Conservation (phyloP, 768 basidiomycete genomes). For the Tricholoma hemisulphureum region DNA sequence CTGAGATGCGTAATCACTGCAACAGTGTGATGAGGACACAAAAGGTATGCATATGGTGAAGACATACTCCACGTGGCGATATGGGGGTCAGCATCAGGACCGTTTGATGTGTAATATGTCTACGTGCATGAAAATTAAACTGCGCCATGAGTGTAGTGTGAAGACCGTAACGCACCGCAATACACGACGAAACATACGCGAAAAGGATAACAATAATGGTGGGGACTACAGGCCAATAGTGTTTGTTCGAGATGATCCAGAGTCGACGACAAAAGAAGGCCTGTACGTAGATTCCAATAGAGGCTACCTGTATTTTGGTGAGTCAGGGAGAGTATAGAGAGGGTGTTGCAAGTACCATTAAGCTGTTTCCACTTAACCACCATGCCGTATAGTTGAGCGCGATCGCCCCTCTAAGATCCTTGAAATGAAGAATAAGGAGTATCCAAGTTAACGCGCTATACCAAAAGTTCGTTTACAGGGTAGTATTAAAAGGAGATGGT, state of each 20-base stretch:
- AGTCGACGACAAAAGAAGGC: slow-evolving; percentile 31
- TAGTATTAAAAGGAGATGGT: not conserved
- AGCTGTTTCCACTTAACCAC: slow-evolving; percentile 30
- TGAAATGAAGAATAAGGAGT: slow-evolving; percentile 25
- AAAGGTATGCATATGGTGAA: not conserved
- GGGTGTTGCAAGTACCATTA: slow-evolving; percentile 22
- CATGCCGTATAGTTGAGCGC: slow-evolving; percentile 29
- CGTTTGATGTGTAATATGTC: slow-evolving; percentile 28
- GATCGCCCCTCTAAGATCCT: slow-evolving; percentile 28
- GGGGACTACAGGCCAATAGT: slow-evolving; percentile 21
- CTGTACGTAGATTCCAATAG: slow-evolving; percentile 33
- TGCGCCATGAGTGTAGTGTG: not conserved
- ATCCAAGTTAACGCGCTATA: slow-evolving; percentile 24
- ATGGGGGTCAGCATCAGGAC: slow-evolving; percentile 6
- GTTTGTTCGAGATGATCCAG: slow-evolving; percentile 25
- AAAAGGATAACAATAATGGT: slow-evolving; percentile 23
- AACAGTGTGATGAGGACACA: not conserved
- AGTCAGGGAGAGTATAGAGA: not conserved
- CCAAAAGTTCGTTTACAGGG: slow-evolving; percentile 14
- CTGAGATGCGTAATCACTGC: slow-evolving; percentile 28
- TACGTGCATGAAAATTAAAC: slow-evolving; percentile 1
- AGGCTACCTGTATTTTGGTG: slow-evolving; percentile 22
- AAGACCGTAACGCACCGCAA: slow-evolving; percentile 21
- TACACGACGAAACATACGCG: slow-evolving; percentile 25
- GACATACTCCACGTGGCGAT: slow-evolving; percentile 31